These are phyloP conservation scores for Russula abietina DNA, from an alignment of 768 basidiomycete species.

Conservation along the genomic window DNA sequence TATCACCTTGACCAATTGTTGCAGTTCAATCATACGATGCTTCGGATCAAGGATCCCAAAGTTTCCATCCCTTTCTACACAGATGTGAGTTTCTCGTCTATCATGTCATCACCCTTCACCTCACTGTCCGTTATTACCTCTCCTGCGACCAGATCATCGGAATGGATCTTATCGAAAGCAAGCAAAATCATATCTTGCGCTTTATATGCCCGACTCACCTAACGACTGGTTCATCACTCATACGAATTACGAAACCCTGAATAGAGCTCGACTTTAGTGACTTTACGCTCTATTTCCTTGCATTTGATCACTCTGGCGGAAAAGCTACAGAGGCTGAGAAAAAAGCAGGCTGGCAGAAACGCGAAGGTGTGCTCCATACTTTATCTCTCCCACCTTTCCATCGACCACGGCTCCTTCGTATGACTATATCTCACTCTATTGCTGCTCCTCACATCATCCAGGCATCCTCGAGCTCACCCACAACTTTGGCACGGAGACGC, in stretches of 20 bases:
- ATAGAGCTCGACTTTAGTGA: slow-evolving; percentile 49
- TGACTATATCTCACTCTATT: background rate
- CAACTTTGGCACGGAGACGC: slow-evolving; percentile 89
- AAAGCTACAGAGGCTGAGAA: slow-evolving; percentile 49
- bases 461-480: slow-evolving; percentile 80
- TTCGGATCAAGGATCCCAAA: slow-evolving; percentile 84
- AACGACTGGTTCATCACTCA: background rate
- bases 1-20: background rate
- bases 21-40: slow-evolving; percentile 83
- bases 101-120: background rate
- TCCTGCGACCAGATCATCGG: slow-evolving; percentile 27
- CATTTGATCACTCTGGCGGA: slow-evolving; percentile 57
- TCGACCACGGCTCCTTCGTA: background rate
- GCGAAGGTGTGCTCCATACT: slow-evolving; percentile 60
- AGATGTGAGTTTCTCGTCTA: slow-evolving; percentile 40
- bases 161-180: slow-evolving; percentile 31
- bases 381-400: background rate
- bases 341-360: slow-evolving; percentile 41
- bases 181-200: slow-evolving; percentile 5
- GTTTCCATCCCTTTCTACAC: slow-evolving; percentile 76
- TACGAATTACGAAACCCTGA: background rate
- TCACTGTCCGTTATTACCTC: background rate
- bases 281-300: slow-evolving; percentile 85
- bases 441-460: slow-evolving; percentile 26
- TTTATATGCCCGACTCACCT: background rate